Base-by-base conservation (phyloP, 106 monocot species). In the Dioscorea alata region DNA sequence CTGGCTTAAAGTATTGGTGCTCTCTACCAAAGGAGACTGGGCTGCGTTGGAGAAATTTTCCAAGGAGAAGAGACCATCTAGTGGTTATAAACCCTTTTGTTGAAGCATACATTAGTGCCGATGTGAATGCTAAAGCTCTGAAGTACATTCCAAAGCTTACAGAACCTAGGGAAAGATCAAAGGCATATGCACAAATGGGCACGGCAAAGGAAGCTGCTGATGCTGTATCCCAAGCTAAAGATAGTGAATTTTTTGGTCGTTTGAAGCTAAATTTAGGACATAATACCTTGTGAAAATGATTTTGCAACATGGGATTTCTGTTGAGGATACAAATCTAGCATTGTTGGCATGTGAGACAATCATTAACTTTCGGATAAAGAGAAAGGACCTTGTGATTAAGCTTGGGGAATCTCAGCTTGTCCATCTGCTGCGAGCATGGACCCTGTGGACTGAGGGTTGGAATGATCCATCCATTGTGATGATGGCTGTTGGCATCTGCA, bases 1-100 rank as follows among this genome's bases (percentile, higher is more conserved):
- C 74, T 99, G 99, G 99, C 83, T 99, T 42, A 99, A 99, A 84
- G 81, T 85, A 69, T 99, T 87, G 83, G 99, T 93, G 66, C 59
- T 99, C 51, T 82, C 90, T 60, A 99, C 99, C 12, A 83, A 87
- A 16, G 81, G 87, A 49, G 87, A 99, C 35, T 99, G 92, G 93
- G 90, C 90, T 76, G 84, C 78, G 74, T 69, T 99, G 24, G 99
- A 99, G 69, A 99, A 93, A 56, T 99, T 99, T 61, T 93, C 99
- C 22, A 93, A 82, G 79, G 99, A 99, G 76, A 99, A 88, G 75
- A 90, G 89, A 69, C 99, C 93, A 53, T 93, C 99, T 23, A 87
- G 83, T 69, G 93, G 99, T 51, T 93, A 81, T 72, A 99, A 93
- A 73, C 92, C 93, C 18, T 92, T 99, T 99, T 73, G 93, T 93